Percentiles rank a stretch among this genome's conserved stretches.
Evolutionary conservation across 371 early-diverging fungal genomes (phyloP).

Genomic region (Mucor lusitanicus): DNA sequence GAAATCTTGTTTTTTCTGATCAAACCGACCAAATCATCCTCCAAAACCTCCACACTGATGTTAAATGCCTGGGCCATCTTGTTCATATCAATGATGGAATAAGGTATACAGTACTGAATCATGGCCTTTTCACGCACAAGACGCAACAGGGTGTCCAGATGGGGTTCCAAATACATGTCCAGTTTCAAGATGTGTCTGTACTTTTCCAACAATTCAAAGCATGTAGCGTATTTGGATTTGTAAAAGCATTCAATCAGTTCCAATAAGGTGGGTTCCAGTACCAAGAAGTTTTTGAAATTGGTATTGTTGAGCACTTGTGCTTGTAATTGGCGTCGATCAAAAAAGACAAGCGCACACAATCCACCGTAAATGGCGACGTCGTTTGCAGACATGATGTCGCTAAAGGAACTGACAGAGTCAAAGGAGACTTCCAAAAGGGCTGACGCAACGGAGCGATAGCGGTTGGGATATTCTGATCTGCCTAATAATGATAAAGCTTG

Average conservation of each 20-base stretch:
- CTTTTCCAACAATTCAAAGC: slow-evolving; percentile 67
- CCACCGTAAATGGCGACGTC: slow-evolving; percentile 86
- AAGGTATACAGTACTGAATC: slow-evolving; percentile 83
- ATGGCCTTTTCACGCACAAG: slow-evolving; percentile 78
- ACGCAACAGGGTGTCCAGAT: slow-evolving; percentile 65
- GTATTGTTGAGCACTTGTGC: slow-evolving; percentile 68
- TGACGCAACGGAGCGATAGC: slow-evolving; percentile 65
- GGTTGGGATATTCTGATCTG: slow-evolving; percentile 41
- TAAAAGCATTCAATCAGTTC: slow-evolving; percentile 74
- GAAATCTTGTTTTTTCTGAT: slow-evolving; percentile 68
- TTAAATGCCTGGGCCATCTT: slow-evolving; percentile 80
- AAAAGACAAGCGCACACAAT: slow-evolving; percentile 80
- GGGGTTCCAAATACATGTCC: slow-evolving; percentile 74
- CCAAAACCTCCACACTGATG: slow-evolving; percentile 59
- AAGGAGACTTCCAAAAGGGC: slow-evolving; percentile 68
- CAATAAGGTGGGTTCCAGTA: slow-evolving; percentile 79
- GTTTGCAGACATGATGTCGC: slow-evolving; percentile 70
- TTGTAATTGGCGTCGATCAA: slow-evolving; percentile 72
- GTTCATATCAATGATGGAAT: slow-evolving; percentile 74
- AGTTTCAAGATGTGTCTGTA: slow-evolving; percentile 70
- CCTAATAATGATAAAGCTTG: slow-evolving; percentile 66
- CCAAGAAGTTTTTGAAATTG: slow-evolving; percentile 77
- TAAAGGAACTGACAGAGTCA: slow-evolving; percentile 47
- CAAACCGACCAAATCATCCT: slow-evolving; percentile 67
- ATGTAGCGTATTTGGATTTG: slow-evolving; percentile 71